Evolutionary conservation across 1,139 yeast species (phyloP).

Genomic region (Hansenula lynferdii): DNA sequence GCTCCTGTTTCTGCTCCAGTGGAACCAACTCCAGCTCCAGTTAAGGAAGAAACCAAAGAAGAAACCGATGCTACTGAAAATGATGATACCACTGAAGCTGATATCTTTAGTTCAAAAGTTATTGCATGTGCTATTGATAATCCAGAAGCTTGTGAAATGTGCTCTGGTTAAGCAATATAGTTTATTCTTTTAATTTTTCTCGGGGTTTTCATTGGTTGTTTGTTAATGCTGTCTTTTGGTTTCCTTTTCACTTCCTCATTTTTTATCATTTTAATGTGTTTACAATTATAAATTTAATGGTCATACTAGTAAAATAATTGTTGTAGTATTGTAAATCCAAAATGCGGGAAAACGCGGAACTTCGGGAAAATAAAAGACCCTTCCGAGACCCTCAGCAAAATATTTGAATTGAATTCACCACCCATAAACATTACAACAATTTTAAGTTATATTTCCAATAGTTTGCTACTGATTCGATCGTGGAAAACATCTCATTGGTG

Average conservation of each 20-base stretch:
- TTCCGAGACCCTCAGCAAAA: too few relatives aligned
- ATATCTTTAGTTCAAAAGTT: constrained; percentile 88
- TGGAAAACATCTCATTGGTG: too few relatives aligned
- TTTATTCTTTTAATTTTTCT: not conserved
- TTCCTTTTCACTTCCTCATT: not conserved
- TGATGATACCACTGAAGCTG: constrained; percentile 39
- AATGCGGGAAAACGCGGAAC: too few relatives aligned
- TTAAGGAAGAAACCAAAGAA: constrained; percentile 15
- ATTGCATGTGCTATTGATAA: constrained; percentile 96
- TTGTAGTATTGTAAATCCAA: not conserved
- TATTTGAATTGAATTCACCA: too few relatives aligned
- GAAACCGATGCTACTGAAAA: constrained; percentile 19
- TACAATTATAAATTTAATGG: not conserved
- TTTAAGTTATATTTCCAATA: too few relatives aligned
- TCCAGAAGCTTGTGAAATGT: constrained; percentile 98
- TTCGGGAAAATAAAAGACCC: too few relatives aligned
- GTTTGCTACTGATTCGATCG: too few relatives aligned
- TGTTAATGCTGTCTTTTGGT: not conserved
- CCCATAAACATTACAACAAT: too few relatives aligned
- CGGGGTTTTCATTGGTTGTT: not conserved
- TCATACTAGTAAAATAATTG: not conserved
- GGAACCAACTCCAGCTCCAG: constrained; percentile 15
- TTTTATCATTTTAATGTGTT: not conserved
- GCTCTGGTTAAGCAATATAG: constrained; percentile 67
- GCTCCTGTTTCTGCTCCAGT: constrained; percentile 17